These are phyloP conservation scores for Trametes maxima DNA, from an alignment of 768 basidiomycete species.

Conservation along the genomic window DNA sequence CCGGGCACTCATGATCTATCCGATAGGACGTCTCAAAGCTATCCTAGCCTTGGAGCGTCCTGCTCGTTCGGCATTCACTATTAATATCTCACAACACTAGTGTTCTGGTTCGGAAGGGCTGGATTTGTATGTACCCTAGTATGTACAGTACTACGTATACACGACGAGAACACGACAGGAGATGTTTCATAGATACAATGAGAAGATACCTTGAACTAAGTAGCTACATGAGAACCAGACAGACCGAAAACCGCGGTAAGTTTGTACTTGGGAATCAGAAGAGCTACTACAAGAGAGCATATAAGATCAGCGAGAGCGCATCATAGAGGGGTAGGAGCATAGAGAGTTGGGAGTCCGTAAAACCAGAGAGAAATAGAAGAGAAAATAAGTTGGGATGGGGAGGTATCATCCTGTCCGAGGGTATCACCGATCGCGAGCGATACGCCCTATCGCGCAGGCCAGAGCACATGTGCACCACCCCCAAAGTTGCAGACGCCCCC, in stretches of 20 bases:
- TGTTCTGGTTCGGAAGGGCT: not conserved
- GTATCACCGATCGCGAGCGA: not conserved
- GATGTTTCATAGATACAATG: conserved; percentile 1
- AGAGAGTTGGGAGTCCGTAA: not conserved
- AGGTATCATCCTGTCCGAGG: conserved; percentile 16
- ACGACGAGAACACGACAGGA: not conserved
- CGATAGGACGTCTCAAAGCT: too few relatives aligned
- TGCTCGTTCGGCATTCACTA: too few relatives aligned
- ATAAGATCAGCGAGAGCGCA: not conserved
- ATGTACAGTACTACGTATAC: not conserved
- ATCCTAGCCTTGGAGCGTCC: too few relatives aligned
- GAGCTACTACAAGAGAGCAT: not conserved
- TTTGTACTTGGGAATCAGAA: not conserved
- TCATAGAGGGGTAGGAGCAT: not conserved
- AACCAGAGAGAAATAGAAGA: not conserved
- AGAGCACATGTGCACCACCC: too few relatives aligned
- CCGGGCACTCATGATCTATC: not conserved
- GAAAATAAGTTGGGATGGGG: not conserved
- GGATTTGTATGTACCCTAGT: not conserved
- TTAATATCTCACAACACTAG: too few relatives aligned
- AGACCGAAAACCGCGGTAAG: not conserved
- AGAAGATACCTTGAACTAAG: not conserved
- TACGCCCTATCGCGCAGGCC: too few relatives aligned
- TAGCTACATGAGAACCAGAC: not conserved
- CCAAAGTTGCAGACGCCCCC: too few relatives aligned